A percentile compares a stretch with the other conserved stretches of the same genome.
Conservation (phyloP, 805 yeast genomes). For the Komagataella kurtzmanii region DNA sequence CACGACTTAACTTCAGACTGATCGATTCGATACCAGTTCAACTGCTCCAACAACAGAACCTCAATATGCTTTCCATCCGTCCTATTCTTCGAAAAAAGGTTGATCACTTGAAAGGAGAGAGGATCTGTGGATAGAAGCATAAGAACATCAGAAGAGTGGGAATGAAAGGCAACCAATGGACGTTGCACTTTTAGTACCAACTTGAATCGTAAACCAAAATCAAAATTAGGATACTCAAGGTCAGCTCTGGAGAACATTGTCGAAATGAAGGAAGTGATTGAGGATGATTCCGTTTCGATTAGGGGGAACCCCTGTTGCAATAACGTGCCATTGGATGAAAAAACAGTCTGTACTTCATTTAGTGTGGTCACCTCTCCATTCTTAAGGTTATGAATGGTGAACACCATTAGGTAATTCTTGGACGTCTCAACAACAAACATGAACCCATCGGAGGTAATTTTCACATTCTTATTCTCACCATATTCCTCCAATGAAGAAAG, state of each 20-base stretch:
- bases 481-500: slow-evolving; percentile 26
- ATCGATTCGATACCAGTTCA: slow-evolving; percentile 17
- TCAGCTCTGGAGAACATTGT: slow-evolving; percentile 11
- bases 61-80: slow-evolving; percentile 13
- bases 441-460: slow-evolving; percentile 25
- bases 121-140: slow-evolving; percentile 16
- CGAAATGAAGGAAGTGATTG: slow-evolving; percentile 14
- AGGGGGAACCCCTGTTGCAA: slow-evolving; percentile 21
- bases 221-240: slow-evolving; percentile 16
- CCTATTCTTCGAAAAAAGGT: slow-evolving; percentile 6
- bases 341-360: slow-evolving; percentile 18
- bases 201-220: slow-evolving; percentile 18
- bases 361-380: neutral
- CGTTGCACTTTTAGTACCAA: slow-evolving; percentile 21
- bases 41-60: slow-evolving; percentile 14
- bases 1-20: slow-evolving; percentile 7
- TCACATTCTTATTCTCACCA: slow-evolving; percentile 30
- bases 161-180: slow-evolving; percentile 15
- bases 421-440: slow-evolving; percentile 28
- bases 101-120: slow-evolving; percentile 20
- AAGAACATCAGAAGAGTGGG: slow-evolving; percentile 11
- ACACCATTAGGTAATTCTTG: slow-evolving; percentile 25
- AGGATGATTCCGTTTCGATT: slow-evolving; percentile 1
- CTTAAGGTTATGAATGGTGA: slow-evolving; percentile 17
- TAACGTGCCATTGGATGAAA: slow-evolving; percentile 14